Evolutionary conservation across 2,329 filamentous ascomycete genomes (phyloP), one percentile per base, ranked within the genome.

Genomic region (Alternaria sp.): DNA sequence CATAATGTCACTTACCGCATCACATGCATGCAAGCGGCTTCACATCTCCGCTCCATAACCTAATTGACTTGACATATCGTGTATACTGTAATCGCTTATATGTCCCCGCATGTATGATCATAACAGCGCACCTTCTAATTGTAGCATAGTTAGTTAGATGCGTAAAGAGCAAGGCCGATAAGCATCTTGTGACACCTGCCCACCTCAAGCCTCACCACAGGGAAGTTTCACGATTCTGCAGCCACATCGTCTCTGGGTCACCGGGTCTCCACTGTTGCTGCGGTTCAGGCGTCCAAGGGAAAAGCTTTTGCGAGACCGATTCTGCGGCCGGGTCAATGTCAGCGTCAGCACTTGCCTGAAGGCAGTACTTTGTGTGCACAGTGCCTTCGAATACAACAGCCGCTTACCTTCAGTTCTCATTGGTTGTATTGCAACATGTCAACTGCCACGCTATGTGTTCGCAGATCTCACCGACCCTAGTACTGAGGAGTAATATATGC

Each of bases 231-330:
- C 48, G 14, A 46, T 30, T 24, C 28, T 34, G 39, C 38, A 56
- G 39, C 24, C 18, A 43, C 7, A 20, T 28, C 9, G n/a, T 28
- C 24, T 24, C 59, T 48, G 51, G 8, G 28, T 61, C 32, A 36
- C 43, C 43, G 58, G 22, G 43, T 48, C 46, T 56, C 61, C 58
- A 56, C 53, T 55, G 51, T 28, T 49, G 26, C 26, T 53, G 49
- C 44, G 26, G 18, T 47, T 46, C 20, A 51, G 52, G 49, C 57
- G 46, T 51, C 46, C 57, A 18, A 56, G 52, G 32, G 32, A 51
- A 49, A 36, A 38, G 44, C 44, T 22, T 46, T 54, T 30, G 28
- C 44, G 32, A 49, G 20, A 49, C 14, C 30, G 46, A 49, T 49
- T 11, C 32, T 49, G 14, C 46, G 32, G n/a, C 20, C n/a, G 12